Evolutionary conservation across 2,329 filamentous ascomycete genomes (phyloP).

Genomic region (Phialocephala subalpina): DNA sequence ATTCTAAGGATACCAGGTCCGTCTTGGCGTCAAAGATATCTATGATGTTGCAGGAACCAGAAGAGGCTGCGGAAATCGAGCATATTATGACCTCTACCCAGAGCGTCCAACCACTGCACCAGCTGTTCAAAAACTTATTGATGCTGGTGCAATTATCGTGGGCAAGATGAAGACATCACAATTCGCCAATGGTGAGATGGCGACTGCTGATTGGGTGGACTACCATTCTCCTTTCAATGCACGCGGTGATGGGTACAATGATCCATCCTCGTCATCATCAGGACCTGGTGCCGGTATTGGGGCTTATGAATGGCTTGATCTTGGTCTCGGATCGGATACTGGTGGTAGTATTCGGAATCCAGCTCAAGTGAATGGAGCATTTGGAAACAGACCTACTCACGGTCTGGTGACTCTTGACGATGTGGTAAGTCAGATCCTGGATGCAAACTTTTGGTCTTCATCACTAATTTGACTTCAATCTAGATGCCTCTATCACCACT

Average conservation of each 20-base stretch:
- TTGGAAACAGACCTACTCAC: constrained; percentile 55
- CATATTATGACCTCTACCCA: constrained; percentile 62
- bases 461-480: not conserved
- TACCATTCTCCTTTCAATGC: constrained; percentile 49
- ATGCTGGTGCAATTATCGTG: constrained; percentile 64
- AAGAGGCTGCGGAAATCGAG: constrained; percentile 63
- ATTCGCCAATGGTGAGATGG: constrained; percentile 49
- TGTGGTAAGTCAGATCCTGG: constrained; percentile 33
- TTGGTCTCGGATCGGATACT: constrained; percentile 57
- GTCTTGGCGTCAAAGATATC: constrained; percentile 71
- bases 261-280: constrained; percentile 54
- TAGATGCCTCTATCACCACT: constrained; percentile 53
- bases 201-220: constrained; percentile 59
- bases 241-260: constrained; percentile 56
- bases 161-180: constrained; percentile 62
- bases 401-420: constrained; percentile 53
- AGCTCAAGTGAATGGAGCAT: constrained; percentile 54
- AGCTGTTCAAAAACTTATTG: constrained; percentile 61
- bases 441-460: not conserved
- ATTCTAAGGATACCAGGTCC: constrained; percentile 47
- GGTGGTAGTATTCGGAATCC: constrained; percentile 57
- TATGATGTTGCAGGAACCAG: constrained; percentile 63
- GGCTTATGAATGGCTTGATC: constrained; percentile 56
- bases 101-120: constrained; percentile 54
- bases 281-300: constrained; percentile 46